These are phyloP conservation scores for Eutypa lata DNA, from an alignment of 2,329 filamentous ascomycete species.

Conservation along the genomic window DNA sequence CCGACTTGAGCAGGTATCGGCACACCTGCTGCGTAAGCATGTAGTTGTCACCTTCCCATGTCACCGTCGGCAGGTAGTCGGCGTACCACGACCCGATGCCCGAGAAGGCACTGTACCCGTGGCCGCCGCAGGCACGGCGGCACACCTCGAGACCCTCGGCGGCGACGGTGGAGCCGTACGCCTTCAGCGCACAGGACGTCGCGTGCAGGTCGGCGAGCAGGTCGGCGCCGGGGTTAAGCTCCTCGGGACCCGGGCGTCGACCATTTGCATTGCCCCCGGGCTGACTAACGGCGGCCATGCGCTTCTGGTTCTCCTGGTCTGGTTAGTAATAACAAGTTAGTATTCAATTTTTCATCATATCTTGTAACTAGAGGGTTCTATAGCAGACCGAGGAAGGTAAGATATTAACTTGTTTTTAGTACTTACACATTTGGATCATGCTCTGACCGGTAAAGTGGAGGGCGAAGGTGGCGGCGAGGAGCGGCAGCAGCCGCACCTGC, in stretches of 20 bases:
- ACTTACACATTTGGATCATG: slow-evolving; percentile 74
- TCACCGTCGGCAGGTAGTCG: slow-evolving; percentile 68
- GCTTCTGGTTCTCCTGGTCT: slow-evolving; percentile 69
- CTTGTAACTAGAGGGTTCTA: too few species aligned
- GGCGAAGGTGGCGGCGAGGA: slow-evolving; percentile 73
- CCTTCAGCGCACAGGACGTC: slow-evolving; percentile 73
- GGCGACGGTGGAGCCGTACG: slow-evolving; percentile 67
- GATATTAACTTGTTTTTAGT: too few species aligned
- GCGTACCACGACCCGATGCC: slow-evolving; percentile 75
- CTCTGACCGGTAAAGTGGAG: slow-evolving; percentile 74
- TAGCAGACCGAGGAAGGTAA: too few species aligned
- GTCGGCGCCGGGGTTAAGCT: slow-evolving; percentile 63
- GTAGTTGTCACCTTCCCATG: slow-evolving; percentile 79
- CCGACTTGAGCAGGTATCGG: slow-evolving; percentile 73
- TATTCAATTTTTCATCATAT: too few species aligned
- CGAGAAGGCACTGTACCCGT: slow-evolving; percentile 72
- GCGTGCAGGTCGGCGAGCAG: slow-evolving; percentile 72
- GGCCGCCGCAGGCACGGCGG: slow-evolving; percentile 72
- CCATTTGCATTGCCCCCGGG: slow-evolving; percentile 10
- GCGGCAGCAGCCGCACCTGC: slow-evolving; percentile 67
- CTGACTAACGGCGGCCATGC: slow-evolving; percentile 52
- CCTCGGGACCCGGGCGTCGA: slow-evolving; percentile 64
- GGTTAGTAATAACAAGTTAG: too few species aligned
- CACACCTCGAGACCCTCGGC: slow-evolving; percentile 74
- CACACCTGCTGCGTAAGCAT: slow-evolving; percentile 80